Base-by-base conservation (phyloP, 371 early-diverging fungal genomes). In the Haplosporangium sp. region DNA sequence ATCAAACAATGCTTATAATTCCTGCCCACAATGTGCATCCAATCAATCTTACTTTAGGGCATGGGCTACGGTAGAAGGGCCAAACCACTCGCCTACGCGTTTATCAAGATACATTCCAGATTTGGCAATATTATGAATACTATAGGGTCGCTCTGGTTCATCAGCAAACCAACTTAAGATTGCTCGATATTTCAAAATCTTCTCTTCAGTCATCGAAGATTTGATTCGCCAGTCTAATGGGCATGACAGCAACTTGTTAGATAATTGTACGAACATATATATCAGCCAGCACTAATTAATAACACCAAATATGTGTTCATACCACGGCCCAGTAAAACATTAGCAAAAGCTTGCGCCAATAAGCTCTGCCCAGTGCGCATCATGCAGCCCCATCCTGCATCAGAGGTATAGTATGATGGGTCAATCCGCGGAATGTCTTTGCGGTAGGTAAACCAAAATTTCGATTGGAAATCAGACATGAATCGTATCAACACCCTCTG, bases 351-450 rank as follows among this genome's bases (percentile, higher is more conserved):
- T 63, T 95, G 95, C 0, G 95, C 96, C 50, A 99, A 84, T 68
- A 99, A 81, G 84, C 95, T 96, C 77, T 99, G 99, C 0, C 97
- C 98, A 27, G 95, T 95, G n/a, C 99, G 85, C 69, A 99, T 85
- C 99, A 99, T 99, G 79, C 99, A 99, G 3, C 99, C 99, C 97
- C 97, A 97, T 11, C 97, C 97, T 39, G 92, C 89, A 68, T 95
- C 98, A 1, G 93, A 92, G 38, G 95, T 96, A 72, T 91, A 95
- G 38, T 84, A 84, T 2, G 94, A 89, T n/a, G 94, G 90, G 61
- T 91, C 85, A 52, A 97, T 95, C 4, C 94, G 89, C 35, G 95
- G 91, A 77, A 92, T 95, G 45, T 92, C 89, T 75, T 93, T 90
- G 59, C 98, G 89, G 74, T 98, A 98, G 2, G 98, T 98, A 85